These are phyloP conservation scores for Knufia petricola DNA, from an alignment of 2,329 filamentous ascomycete species.

Conservation along the genomic window DNA sequence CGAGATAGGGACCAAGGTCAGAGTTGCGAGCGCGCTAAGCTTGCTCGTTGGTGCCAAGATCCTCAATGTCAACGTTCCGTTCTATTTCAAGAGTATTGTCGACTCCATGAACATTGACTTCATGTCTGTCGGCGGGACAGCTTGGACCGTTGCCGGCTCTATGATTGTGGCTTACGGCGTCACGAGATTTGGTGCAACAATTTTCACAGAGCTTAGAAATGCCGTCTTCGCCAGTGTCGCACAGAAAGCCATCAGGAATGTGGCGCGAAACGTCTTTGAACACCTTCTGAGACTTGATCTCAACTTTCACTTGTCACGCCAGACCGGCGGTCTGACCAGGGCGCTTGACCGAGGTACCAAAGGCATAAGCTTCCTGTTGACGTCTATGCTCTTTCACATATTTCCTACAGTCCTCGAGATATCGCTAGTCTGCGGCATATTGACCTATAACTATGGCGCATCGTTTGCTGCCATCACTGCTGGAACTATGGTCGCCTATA, in stretches of 20 bases:
- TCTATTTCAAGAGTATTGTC: conserved; percentile 97
- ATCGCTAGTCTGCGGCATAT: conserved; percentile 85
- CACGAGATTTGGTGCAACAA: conserved; percentile 74
- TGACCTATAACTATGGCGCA: conserved; percentile 90
- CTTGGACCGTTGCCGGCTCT: conserved; percentile 76
- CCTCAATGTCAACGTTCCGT: conserved; percentile 93
- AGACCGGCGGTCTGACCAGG: conserved; percentile 86
- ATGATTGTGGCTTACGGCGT: conserved; percentile 85
- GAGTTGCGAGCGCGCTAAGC: conserved; percentile 74
- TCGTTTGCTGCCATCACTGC: conserved; percentile 88
- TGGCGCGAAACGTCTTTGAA: conserved; percentile 85
- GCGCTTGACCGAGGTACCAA: conserved; percentile 96
- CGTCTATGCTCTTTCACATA: conserved; percentile 97
- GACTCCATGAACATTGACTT: conserved; percentile 97
- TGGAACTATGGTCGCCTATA: conserved; percentile 84
- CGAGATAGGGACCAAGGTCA: conserved; percentile 68
- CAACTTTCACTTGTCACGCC: conserved; percentile 85
- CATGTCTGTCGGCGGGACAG: conserved; percentile 74
- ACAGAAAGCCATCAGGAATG: conserved; percentile 86
- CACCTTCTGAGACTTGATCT: conserved; percentile 82
- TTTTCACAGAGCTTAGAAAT: conserved; percentile 91
- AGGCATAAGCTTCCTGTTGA: conserved; percentile 92
- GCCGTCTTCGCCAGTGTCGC: conserved; percentile 94
- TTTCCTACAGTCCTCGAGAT: conserved; percentile 91
- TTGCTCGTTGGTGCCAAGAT: conserved; percentile 85